A percentile compares a stretch with the other conserved stretches of the same genome.
Conservation (phyloP, 225 moss, liverwort and hornwort genomes). For the Straminergon stramineum region DNA sequence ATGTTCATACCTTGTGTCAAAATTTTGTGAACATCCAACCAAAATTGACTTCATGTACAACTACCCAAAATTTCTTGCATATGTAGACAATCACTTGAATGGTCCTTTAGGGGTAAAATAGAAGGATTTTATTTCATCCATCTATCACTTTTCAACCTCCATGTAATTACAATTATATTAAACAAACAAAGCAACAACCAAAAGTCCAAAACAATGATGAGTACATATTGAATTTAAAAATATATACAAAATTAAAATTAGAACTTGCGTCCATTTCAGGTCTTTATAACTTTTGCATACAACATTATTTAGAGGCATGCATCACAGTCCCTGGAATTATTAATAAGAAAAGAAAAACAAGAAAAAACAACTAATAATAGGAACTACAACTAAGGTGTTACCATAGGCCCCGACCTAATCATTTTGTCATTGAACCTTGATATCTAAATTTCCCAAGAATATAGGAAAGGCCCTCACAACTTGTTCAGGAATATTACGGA, state of each 20-base stretch:
- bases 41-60: too few species aligned
- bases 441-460: background rate
- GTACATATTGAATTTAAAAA: background rate
- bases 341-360: background rate
- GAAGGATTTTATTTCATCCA: background rate
- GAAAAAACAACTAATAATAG: background rate
- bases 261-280: background rate
- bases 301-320: background rate
- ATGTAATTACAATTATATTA: background rate
- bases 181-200: too few species aligned
- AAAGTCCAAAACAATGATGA: background rate
- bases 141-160: background rate
- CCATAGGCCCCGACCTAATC: background rate
- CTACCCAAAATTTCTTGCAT: too few species aligned
- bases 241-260: background rate
- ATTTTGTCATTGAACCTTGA: background rate
- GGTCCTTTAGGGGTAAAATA: background rate
- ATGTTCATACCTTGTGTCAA: too few species aligned
- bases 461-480: background rate
- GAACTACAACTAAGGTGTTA: background rate
- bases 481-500: background rate
- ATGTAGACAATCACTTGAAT: too few species aligned
- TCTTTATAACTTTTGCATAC: background rate
- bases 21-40: too few species aligned
- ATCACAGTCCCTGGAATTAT: background rate